These are phyloP conservation scores for Vaccinium darrowii DNA, from an alignment of 148 eudicot genomes.

Conservation along the genomic window DNA sequence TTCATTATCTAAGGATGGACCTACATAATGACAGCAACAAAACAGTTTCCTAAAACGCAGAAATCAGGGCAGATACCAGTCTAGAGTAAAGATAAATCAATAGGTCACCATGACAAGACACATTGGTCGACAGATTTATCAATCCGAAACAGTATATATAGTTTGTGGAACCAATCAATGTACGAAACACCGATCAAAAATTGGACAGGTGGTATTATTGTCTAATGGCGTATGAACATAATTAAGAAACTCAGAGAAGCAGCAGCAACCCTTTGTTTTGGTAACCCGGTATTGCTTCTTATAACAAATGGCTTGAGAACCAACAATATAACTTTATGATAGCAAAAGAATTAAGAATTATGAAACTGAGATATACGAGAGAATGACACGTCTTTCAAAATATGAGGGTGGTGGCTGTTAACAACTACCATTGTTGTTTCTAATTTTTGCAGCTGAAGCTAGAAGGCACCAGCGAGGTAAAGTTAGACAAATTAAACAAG, in stretches of 20 bases:
- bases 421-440: not conserved
- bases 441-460: not conserved
- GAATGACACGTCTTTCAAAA: not conserved
- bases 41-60: not conserved
- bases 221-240: not conserved
- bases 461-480: not conserved
- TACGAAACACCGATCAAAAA: not conserved
- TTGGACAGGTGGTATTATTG: not conserved
- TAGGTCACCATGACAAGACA: not conserved
- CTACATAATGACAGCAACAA: not conserved
- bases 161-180: not conserved
- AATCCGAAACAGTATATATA: not conserved
- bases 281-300: not conserved
- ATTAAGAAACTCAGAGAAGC: slow-evolving; percentile 1
- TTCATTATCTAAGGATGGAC: not conserved
- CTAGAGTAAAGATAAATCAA: not conserved
- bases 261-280: not conserved
- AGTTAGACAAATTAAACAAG: not conserved
- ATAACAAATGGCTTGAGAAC: not conserved
- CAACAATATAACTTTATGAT: not conserved
- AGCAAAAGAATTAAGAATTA: not conserved
- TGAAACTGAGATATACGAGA: not conserved
- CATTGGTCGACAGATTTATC: not conserved
- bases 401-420: not conserved
- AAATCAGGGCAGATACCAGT: not conserved